Evolutionary conservation across 2,329 filamentous ascomycete species (phyloP).

Genomic region (Fusarium sarcochroum): DNA sequence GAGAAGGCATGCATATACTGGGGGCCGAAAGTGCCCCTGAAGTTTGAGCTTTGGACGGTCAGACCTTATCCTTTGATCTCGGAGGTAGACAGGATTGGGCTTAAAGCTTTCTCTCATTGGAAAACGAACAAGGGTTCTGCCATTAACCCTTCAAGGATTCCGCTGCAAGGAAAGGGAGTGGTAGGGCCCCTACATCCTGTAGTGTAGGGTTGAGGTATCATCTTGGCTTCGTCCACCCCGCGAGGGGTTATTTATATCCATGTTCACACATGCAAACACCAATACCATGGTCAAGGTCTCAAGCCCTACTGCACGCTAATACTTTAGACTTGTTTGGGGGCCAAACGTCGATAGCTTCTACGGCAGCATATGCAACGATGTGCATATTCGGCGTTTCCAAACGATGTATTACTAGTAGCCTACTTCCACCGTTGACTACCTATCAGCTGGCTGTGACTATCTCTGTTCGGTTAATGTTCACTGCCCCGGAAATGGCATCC

Average conservation of each 20-base stretch:
- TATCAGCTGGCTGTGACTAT: background rate
- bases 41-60: background rate
- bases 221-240: background rate
- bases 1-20: background rate
- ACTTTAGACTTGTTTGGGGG: background rate
- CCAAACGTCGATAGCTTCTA: background rate
- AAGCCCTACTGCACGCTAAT: background rate
- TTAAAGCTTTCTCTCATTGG: background rate
- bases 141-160: background rate
- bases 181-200: too few relatives aligned
- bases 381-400: background rate
- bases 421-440: background rate
- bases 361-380: background rate
- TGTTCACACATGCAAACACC: background rate
- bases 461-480: background rate
- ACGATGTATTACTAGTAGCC: background rate
- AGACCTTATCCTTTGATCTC: background rate
- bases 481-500: background rate
- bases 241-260: background rate
- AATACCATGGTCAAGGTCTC: background rate
- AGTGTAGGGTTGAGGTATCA: background rate
- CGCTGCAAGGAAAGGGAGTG: background rate
- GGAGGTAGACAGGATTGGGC: background rate
- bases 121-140: background rate
- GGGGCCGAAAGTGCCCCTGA: background rate